Evolutionary conservation across 768 basidiomycete species (phyloP), one percentile per base, ranked within the genome.

Genomic region (Pisolithus tinctorius): DNA sequence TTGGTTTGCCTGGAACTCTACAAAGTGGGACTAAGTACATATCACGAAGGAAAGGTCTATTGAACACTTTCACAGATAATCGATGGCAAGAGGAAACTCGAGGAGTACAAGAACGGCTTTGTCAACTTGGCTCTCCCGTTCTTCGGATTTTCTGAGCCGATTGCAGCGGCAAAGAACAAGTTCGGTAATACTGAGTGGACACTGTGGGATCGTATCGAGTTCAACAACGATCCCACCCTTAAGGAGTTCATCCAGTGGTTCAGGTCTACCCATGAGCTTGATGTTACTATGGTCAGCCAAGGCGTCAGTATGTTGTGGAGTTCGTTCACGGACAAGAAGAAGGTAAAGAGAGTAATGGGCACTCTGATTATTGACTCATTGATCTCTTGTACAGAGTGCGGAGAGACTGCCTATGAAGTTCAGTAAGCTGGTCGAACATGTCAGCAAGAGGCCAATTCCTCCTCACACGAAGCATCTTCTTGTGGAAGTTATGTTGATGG

Each of bases 291-390:
- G 96, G 90, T 97, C 55, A 93, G 90, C 62, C 89, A 93, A 66
- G 95, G 93, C 39, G 94, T 97, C 31, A 93, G 92, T 63, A 95
- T 98, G 94, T 74, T 98, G 30, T 98, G 94, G 93, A 93, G 90
- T 55, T 84, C 88, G 31, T 99, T 95, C 69, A 79, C 91, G 48
- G 86, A 84, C 49, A 88, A 85, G 73, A 91, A 91, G 75, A 98
- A 98, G 87, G 94, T 89, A 39, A 37, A 54, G 49, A 25, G 34
- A 3, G 36, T 45, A 30, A 49, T 47, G 36, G 26, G 45, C 40
- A 31, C 25, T 30, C 27, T 47, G 25, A 20, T 20, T 26, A 20
- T 20, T 26, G 52, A 38, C 43, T 26, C 46, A 49, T 31, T 55
- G 42, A 65, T 44, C 16, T n/a, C 44, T 43, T 40, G 13, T 52